Conservation (phyloP, 106 monocot species). For the Platanthera guangdongensis region DNA sequence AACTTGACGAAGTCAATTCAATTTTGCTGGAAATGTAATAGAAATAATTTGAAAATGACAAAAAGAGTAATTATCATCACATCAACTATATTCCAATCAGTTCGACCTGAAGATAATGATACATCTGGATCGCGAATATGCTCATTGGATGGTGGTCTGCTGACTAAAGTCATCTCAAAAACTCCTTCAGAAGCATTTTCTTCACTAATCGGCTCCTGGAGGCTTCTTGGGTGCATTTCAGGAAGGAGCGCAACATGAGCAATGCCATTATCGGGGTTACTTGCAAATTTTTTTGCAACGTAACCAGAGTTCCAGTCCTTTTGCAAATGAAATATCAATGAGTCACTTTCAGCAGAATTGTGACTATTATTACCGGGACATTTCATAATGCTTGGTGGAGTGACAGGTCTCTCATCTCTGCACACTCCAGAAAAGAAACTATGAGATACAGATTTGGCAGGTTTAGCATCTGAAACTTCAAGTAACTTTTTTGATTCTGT, state of each 20-base stretch:
- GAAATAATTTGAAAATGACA: neutral
- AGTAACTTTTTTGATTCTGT: neutral
- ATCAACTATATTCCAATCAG: neutral
- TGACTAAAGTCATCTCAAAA: conserved; percentile 41
- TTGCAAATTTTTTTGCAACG: neutral
- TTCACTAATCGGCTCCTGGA: neutral
- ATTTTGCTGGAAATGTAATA: neutral
- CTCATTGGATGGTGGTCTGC: conserved; percentile 45
- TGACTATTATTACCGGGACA: neutral
- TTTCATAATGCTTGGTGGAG: conserved; percentile 3
- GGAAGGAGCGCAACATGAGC: neutral
- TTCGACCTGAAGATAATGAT: conserved; percentile 8
- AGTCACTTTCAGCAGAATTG: neutral
- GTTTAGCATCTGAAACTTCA: conserved; percentile 3
- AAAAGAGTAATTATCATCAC: conserved; percentile 12
- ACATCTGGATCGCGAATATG: conserved; percentile 17
- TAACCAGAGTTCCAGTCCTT: neutral
- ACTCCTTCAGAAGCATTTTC: conserved; percentile 11
- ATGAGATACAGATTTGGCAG: neutral
- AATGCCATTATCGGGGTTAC: neutral
- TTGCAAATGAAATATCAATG: neutral
- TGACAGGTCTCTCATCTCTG: neutral
- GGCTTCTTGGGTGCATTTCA: neutral
- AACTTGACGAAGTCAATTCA: neutral
- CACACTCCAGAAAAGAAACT: neutral